Base-by-base conservation (phyloP, 768 basidiomycete species). In the Auricularia cornea region DNA sequence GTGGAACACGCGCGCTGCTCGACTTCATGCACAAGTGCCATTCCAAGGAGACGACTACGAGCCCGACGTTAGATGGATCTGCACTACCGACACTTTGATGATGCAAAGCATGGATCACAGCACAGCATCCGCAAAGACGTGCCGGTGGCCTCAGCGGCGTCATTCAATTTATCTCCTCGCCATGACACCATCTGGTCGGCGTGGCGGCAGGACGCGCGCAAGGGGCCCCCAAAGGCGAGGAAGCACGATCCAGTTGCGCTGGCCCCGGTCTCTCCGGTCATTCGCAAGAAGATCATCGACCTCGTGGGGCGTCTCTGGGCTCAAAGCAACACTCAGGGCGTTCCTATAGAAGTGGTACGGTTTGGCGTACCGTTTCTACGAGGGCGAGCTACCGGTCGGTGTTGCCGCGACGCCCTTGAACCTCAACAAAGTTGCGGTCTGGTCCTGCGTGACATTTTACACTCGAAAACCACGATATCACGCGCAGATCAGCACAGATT, bases 51-150 rank as follows among this genome's bases (percentile, higher is more conserved):
- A 38, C 31, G 2, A 81, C 63, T 80, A 78, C 64, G 18, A 63
- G 1, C 4, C 61, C 1, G 29, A 61, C 10, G 79, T 80, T 65
- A 54, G 66, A 28, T 56, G 60, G 3, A 67, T 69, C 40, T 79
- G 81, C 1, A 71, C 75, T 1, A 68, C 73, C 1, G 77, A 80
- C 62, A 81, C 63, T 69, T 69, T 11, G 63, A 70, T 30, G 57
- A 68, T 10, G 65, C 71, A 14, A 74, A 73, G 67, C 54, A 68
- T 16, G 59, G 67, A 11, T 69, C 6, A 20, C 6, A 11, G 10
- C 26, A 20, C 30, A 57, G 18, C 54, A 57, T 10, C 4, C 16
- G 26, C 1, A 20, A 26, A 1, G 54, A 57, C 1, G 54, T 57
- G 54, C 54, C 23, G 54, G 4, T 57, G 54, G 54, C 26, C 29